phyloP scores from a whole-genome alignment of 192 early-diverging fungal species.

The Obelidium mucronatum region DNA sequence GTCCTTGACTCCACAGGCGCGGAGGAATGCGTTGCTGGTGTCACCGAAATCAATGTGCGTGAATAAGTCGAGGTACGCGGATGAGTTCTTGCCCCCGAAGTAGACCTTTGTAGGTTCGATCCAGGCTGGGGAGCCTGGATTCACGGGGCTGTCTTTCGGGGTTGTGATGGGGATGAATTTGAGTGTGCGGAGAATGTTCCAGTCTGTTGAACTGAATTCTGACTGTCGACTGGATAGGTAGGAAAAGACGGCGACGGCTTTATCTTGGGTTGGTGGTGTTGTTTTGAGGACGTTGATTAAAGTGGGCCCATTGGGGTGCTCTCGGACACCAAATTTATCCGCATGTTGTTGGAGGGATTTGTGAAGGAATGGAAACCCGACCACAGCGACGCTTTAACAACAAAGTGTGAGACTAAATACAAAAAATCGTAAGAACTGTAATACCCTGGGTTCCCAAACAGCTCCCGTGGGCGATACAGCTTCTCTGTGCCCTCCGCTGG shows the following conservation, averaged over 20 bases:
- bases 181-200: constrained; percentile 55
- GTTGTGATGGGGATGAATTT: constrained; percentile 69
- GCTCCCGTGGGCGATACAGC: constrained; percentile 65
- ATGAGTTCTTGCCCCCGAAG: constrained; percentile 33
- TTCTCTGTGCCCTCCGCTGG: constrained; percentile 54
- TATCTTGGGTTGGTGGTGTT: constrained; percentile 40
- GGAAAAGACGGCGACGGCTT: constrained; percentile 67
- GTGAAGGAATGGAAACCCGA: constrained; percentile 74
- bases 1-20: constrained; percentile 83
- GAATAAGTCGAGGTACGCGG: constrained; percentile 35
- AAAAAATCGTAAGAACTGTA: constrained; percentile 11
- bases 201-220: constrained; percentile 62
- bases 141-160: constrained; percentile 21
- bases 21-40: constrained; percentile 77
- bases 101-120: constrained; percentile 44
- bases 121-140: constrained; percentile 30
- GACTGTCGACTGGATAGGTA: constrained; percentile 70
- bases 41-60: constrained; percentile 72
- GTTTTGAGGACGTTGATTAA: constrained; percentile 43
- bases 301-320: constrained; percentile 60
- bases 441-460: constrained; percentile 69
- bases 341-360: constrained; percentile 55
- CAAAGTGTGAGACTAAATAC: not conserved
- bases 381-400: constrained; percentile 59
- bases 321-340: constrained; percentile 70